Evolutionary conservation across 2,329 filamentous ascomycete species (phyloP).

Genomic region (Scedosporium dehoogii): DNA sequence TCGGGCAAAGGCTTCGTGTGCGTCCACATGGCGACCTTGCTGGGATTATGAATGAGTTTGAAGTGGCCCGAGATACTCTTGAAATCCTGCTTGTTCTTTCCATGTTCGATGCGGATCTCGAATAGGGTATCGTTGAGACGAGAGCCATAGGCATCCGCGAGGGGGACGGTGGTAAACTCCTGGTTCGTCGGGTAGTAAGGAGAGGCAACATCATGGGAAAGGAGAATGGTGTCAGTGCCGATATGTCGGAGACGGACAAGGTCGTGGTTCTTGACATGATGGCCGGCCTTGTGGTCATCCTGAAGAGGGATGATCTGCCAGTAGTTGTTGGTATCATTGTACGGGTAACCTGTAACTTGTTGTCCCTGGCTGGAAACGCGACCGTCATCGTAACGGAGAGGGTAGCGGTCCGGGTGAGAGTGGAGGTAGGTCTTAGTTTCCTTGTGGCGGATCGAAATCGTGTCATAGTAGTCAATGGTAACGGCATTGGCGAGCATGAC

Average conservation of each 20-base stretch:
- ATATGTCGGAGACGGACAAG: constrained; percentile 78
- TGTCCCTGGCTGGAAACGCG: constrained; percentile 96
- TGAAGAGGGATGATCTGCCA: constrained; percentile 80
- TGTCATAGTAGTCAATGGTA: constrained; percentile 82
- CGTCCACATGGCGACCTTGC: constrained; percentile 99
- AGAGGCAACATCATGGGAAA: constrained; percentile 95
- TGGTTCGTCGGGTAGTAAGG: constrained; percentile 96
- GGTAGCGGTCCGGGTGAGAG: constrained; percentile 82
- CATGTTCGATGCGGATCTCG: constrained; percentile 81
- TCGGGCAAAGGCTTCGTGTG: constrained; percentile 91
- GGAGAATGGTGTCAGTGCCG: constrained; percentile 72
- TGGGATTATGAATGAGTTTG: constrained; percentile 89
- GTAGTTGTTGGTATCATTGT: constrained; percentile 97
- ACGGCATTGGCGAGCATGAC: constrained; percentile 80
- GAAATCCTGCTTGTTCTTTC: constrained; percentile 73
- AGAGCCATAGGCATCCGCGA: constrained; percentile 61
- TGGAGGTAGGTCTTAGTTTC: constrained; percentile 95
- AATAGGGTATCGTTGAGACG: constrained; percentile 87
- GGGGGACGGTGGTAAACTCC: constrained; percentile 79
- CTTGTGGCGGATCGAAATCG: constrained; percentile 84
- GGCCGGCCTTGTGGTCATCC: constrained; percentile 45
- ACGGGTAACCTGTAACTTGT: constrained; percentile 95
- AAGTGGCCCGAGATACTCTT: constrained; percentile 87
- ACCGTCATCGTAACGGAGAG: constrained; percentile 91
- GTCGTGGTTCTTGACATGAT: constrained; percentile 71